phyloP scores from a whole-genome alignment of 2,329 filamentous ascomycete species.

The Diaporthe vaccinii region DNA sequence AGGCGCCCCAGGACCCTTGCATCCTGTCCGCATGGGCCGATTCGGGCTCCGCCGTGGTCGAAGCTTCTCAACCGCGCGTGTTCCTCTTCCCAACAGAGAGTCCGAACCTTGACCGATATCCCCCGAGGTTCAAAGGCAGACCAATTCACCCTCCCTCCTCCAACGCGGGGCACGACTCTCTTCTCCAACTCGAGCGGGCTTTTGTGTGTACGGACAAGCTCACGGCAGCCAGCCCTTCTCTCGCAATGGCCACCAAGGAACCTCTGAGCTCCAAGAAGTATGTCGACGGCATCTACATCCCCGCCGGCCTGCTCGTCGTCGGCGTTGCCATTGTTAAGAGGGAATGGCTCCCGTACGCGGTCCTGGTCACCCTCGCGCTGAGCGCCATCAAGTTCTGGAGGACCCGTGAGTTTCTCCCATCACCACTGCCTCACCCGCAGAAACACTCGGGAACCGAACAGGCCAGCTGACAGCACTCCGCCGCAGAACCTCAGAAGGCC shows the following conservation, averaged over 20 bases:
- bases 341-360: slow-evolving; percentile 81
- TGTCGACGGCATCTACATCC: slow-evolving; percentile 86
- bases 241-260: slow-evolving; percentile 40
- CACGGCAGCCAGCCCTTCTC: slow-evolving; percentile 4
- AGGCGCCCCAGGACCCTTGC: slow-evolving; percentile 15
- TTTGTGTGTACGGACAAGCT: slow-evolving; percentile 21
- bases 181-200: not conserved
- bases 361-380: slow-evolving; percentile 74
- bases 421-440: not conserved
- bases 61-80: slow-evolving; percentile 31
- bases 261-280: slow-evolving; percentile 67
- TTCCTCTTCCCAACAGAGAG: slow-evolving; percentile 31
- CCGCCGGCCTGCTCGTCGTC: slow-evolving; percentile 81
- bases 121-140: not conserved
- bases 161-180: not conserved
- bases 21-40: slow-evolving; percentile 9
- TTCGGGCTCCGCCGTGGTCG: slow-evolving; percentile 28
- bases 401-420: slow-evolving; percentile 69
- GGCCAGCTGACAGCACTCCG: slow-evolving; percentile 10
- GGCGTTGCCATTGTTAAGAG: slow-evolving; percentile 83
- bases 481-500: slow-evolving; percentile 80
- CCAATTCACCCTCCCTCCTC: not conserved
- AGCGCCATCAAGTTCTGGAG: slow-evolving; percentile 79
- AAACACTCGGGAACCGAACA: not conserved
- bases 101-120: slow-evolving; percentile 30